Conservation (phyloP, 1,284 basidiomycete species). For the Stygiomarasmius scandens region DNA sequence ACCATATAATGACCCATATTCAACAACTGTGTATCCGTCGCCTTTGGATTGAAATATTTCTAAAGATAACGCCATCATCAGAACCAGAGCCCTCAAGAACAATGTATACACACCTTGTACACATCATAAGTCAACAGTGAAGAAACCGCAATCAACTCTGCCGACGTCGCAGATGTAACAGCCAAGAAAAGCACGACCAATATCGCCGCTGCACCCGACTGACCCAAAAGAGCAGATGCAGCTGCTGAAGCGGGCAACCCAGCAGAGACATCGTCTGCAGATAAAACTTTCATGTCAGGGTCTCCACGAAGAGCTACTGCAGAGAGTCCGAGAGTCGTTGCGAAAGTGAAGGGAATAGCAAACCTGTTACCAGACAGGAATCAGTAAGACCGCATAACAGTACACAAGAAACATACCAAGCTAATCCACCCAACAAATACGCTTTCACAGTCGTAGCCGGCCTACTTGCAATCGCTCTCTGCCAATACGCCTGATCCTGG, state of each 20-base stretch:
- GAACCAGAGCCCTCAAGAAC: not conserved
- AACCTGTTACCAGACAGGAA: constrained; percentile 48
- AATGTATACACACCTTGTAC: constrained; percentile 56
- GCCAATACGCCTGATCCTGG: constrained; percentile 67
- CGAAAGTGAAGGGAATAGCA: constrained; percentile 79
- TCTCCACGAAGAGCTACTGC: constrained; percentile 79
- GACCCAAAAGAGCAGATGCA: constrained; percentile 77
- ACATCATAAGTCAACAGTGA: constrained; percentile 83
- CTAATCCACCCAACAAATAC: constrained; percentile 86
- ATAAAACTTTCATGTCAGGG: constrained; percentile 63
- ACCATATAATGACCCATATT: constrained; percentile 55
- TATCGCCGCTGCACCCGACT: constrained; percentile 72
- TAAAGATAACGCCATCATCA: constrained; percentile 19
- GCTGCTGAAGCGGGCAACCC: constrained; percentile 85
- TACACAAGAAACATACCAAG: constrained; percentile 55
- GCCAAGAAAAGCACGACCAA: constrained; percentile 78
- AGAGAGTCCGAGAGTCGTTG: constrained; percentile 81
- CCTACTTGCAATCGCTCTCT: constrained; percentile 85
- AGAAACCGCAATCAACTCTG: constrained; percentile 89
- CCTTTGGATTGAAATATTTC: constrained; percentile 65
- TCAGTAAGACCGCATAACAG: not conserved
- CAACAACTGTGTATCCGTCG: constrained; percentile 63
- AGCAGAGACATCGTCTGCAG: constrained; percentile 72
- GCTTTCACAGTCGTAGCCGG: constrained; percentile 87
- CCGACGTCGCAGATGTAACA: constrained; percentile 85